Base-by-base conservation (phyloP, 805 yeast species). In the Pichia membranifaciens region DNA sequence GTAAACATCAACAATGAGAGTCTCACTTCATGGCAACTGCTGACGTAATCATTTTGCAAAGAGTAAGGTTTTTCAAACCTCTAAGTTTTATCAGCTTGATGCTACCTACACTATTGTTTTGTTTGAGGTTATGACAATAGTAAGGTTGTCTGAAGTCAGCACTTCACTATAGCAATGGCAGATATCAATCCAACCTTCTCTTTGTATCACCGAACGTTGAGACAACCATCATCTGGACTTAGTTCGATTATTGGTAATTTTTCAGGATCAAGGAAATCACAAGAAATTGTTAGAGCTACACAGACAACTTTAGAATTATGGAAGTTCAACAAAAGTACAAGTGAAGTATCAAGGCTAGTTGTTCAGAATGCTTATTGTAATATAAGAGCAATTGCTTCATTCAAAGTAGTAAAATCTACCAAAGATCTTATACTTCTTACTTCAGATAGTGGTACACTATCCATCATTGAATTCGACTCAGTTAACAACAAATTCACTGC, bases 361-460 rank as follows among this genome's bases (percentile, higher is more conserved):
- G 55, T 62, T 1, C 78, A 77, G 35, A 72, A 78, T 29, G 56
- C 77, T 0, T 83, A 83, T 62, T 82, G 84, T 2, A 70, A 76
- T 5, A 67, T 90, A 3, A 71, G 88, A 40, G 51, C 68, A 3
- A 65, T 87, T 10, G 69, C 68, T 5, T 68, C 75, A 21, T 65
- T 87, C 46, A 73, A 78, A 18, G 60, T 75, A 10, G 70, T 77
- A 0, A 87, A 84, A 0, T 59, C 78, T 0, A 60, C 70, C 0
- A 70, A 68, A 45, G 93, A 87, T 53, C 68, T 68, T 23, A 51
- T 90, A n/a, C 74, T 82, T 6, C 59, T 87, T 2, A 76, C 91
- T 0, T 79, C 93, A 0, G 97, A 90, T 58, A 76, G 95, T 1
- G 97, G 97, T 0, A 78, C 79, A 49, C 52, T 89, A 18, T 75